Percentiles rank a stretch among this genome's conserved stretches.
Evolutionary conservation across 2,329 filamentous ascomycete genomes (phyloP).

Genomic region (Pestalotiopsis sp.): DNA sequence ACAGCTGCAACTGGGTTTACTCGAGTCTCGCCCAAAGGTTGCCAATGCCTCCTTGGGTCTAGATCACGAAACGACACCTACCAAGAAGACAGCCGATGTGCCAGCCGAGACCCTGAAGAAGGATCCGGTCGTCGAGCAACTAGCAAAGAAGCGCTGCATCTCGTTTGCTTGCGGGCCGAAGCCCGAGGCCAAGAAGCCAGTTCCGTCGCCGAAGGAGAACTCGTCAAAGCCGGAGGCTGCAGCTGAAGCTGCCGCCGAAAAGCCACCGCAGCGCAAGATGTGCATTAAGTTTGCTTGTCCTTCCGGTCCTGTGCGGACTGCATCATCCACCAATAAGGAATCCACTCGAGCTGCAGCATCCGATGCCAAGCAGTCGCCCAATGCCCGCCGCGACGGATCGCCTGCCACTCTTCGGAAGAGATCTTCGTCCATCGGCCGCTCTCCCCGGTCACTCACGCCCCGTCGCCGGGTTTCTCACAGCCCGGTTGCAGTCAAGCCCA

Average conservation of each 20-base stretch:
- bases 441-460: conserved; percentile 30
- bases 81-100: conserved; percentile 18
- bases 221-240: conserved; percentile 33
- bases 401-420: conserved; percentile 28
- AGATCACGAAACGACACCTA: conserved; percentile 23
- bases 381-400: conserved; percentile 21
- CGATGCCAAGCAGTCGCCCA: conserved; percentile 14
- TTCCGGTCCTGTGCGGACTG: conserved; percentile 49
- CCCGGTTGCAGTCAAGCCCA: conserved; percentile 38
- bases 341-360: conserved; percentile 16
- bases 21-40: conserved; percentile 29
- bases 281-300: conserved; percentile 79
- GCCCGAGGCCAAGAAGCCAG: conserved; percentile 48
- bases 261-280: conserved; percentile 51
- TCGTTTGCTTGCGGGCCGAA: conserved; percentile 85
- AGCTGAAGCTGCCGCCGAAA: conserved; percentile 35
- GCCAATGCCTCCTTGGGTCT: conserved; percentile 28
- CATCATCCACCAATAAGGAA: conserved; percentile 39
- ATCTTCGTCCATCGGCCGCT: conserved; percentile 31
- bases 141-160: conserved; percentile 84
- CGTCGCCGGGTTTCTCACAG: conserved; percentile 41
- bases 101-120: conserved; percentile 35
- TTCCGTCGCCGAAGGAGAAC: conserved; percentile 38
- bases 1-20: conserved; percentile 36
- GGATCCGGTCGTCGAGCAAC: conserved; percentile 62